phyloP scores from a whole-genome alignment of 2,329 filamentous ascomycete species.

The Beauveria medogensis region DNA sequence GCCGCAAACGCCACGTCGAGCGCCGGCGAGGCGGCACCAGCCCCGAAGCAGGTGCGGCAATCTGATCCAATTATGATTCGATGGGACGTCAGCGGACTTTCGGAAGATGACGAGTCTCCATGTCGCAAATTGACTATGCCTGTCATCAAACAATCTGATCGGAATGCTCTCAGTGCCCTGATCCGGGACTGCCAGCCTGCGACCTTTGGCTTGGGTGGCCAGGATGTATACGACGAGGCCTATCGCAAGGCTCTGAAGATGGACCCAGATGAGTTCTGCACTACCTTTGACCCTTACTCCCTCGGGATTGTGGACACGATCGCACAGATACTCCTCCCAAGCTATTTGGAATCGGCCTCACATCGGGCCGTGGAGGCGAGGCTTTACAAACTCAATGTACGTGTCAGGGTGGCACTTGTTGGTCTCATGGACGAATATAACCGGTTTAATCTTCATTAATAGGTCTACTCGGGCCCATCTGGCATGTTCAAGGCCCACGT shows the following conservation, averaged over 20 bases:
- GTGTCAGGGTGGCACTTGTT: background rate
- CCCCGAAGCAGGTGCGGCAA: background rate
- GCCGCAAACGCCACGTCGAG: background rate
- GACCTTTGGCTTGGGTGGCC: slow-evolving; percentile 36
- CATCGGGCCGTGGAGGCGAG: slow-evolving; percentile 37
- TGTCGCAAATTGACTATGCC: background rate
- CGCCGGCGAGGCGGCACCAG: background rate
- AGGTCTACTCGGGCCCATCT: slow-evolving; percentile 44
- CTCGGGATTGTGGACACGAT: slow-evolving; percentile 44
- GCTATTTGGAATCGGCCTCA: slow-evolving; percentile 16
- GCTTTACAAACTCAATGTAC: slow-evolving; percentile 49
- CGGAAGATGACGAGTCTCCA: background rate
- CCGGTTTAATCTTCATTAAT: rapidly evolving
- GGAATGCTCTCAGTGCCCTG: background rate
- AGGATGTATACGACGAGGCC: slow-evolving; percentile 41
- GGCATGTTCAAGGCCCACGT: slow-evolving; percentile 44
- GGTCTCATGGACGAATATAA: background rate
- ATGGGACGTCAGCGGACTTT: background rate
- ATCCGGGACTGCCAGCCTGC: slow-evolving; percentile 27
- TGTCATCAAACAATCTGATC: background rate
- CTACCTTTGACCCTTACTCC: slow-evolving; percentile 42
- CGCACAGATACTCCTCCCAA: slow-evolving; percentile 35
- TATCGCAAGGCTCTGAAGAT: slow-evolving; percentile 47
- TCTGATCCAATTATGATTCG: background rate
- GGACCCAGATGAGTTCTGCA: slow-evolving; percentile 36